These are phyloP conservation scores for Guillardia theta DNA, from an alignment of 78 protist genomes.

Conservation along the genomic window DNA sequence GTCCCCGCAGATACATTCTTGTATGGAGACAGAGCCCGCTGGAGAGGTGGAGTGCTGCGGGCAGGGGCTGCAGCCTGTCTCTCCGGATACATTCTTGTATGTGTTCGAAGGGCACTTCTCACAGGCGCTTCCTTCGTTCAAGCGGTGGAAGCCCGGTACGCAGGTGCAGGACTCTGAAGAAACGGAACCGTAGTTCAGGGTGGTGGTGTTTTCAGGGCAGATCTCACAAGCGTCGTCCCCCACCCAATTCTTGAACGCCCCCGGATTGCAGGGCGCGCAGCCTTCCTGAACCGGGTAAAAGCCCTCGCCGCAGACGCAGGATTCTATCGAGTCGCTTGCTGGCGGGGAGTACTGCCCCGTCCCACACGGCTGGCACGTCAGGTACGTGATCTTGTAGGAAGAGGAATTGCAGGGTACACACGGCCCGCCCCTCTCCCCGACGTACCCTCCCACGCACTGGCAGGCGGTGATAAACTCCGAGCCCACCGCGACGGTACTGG, in stretches of 20 bases:
- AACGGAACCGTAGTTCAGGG: background rate
- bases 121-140: background rate
- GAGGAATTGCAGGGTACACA: background rate
- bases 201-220: background rate
- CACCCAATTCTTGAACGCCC: background rate
- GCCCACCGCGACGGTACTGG: background rate
- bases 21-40: background rate
- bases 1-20: background rate
- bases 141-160: background rate
- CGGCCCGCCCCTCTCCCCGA: background rate
- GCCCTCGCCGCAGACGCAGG: background rate
- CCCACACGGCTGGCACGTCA: background rate
- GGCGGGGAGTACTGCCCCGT: background rate
- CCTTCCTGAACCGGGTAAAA: background rate
- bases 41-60: background rate
- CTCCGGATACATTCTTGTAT: background rate
- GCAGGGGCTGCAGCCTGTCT: background rate
- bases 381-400: background rate
- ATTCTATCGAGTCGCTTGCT: background rate
- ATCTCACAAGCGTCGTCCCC: background rate
- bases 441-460: background rate
- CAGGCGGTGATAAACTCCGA: background rate
- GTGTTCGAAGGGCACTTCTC: background rate
- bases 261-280: background rate
- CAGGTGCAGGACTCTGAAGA: background rate